Evolutionary conservation across 768 basidiomycete genomes (phyloP), one percentile per base, ranked within the genome.

Genomic region (Boletellus ananas): DNA sequence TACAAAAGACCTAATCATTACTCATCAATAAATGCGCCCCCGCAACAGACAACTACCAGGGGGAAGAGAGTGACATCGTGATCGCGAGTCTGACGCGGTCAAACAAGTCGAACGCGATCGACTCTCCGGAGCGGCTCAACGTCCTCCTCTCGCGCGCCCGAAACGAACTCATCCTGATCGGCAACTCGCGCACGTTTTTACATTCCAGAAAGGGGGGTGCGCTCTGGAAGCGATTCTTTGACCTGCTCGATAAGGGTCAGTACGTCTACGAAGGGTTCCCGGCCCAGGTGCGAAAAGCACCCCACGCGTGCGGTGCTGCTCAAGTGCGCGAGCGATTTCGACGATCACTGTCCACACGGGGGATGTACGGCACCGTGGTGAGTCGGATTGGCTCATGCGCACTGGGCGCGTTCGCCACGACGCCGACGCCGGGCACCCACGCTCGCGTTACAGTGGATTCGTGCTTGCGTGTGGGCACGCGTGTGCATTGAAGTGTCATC

Each of bases 61-160:
- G 85, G 10, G 85, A 87, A 57, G 85, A 87, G 60, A 80, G 81
- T 45, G 75, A 86, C 21, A 80, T 88, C 43, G 83, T 87, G 18
- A 67, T 87, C 21, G 72, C 73, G 6, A 79, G 77, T 6, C 64
- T 87, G 11, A 84, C 81, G 0, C 62, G 85, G 36, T 84, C 84
- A 57, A 87, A 87, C 51, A 8, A 67, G 0, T 58, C 67, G 0
- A 61, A 75, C 43, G 72, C 80, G 51, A 87, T 87, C 33, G 85
- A 66, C 43, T 73, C 84, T 3, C 79, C 82, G 0, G 81, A 87
- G 64, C 78, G 86, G 10, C 67, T 87, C 21, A 87, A 85, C 47
- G 85, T 87, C 20, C 69, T 87, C 3, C 72, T 87, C 17, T 87
- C 85, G 1, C 79, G 86, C 2, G 82, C 85, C 11, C 74, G 85